Evolutionary conservation across 2,329 filamentous ascomycete species (phyloP).

Genomic region (Alternaria panax): DNA sequence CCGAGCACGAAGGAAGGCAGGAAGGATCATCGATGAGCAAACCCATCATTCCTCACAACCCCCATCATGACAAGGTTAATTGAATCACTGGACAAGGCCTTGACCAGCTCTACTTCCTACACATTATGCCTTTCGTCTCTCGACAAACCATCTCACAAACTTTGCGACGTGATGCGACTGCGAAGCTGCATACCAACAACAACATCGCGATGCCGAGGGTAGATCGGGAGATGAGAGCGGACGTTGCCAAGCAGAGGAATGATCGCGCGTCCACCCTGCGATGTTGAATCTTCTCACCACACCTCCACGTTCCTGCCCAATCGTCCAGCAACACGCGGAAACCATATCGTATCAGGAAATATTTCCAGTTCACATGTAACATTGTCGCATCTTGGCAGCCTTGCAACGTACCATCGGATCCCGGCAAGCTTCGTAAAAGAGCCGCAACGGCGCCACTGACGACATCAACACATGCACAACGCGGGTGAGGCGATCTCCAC

Average conservation of each 20-base stretch:
- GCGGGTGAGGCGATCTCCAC: conserved; percentile 25
- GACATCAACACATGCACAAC: conserved; percentile 12
- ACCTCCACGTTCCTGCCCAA: background rate
- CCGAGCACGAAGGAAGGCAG: background rate
- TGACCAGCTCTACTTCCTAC: background rate
- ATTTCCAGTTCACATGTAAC: conserved; percentile 11
- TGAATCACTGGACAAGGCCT: background rate
- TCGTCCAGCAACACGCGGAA: background rate
- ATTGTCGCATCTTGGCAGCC: background rate
- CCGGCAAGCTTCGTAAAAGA: background rate
- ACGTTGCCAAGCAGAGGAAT: conserved; percentile 10
- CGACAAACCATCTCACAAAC: background rate
- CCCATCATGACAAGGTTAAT: background rate
- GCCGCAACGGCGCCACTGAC: conserved; percentile 17
- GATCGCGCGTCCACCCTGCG: background rate
- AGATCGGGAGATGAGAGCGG: background rate
- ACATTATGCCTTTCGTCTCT: background rate
- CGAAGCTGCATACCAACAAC: background rate
- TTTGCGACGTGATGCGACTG: background rate
- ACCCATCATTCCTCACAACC: background rate
- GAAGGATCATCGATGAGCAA: conserved; percentile 1
- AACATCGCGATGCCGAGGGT: background rate
- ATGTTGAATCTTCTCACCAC: background rate
- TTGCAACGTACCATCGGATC: conserved; percentile 39
- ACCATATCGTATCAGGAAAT: conserved; percentile 3